Base-by-base conservation (phyloP, 805 yeast species). In the Torulaspora franciscae region DNA sequence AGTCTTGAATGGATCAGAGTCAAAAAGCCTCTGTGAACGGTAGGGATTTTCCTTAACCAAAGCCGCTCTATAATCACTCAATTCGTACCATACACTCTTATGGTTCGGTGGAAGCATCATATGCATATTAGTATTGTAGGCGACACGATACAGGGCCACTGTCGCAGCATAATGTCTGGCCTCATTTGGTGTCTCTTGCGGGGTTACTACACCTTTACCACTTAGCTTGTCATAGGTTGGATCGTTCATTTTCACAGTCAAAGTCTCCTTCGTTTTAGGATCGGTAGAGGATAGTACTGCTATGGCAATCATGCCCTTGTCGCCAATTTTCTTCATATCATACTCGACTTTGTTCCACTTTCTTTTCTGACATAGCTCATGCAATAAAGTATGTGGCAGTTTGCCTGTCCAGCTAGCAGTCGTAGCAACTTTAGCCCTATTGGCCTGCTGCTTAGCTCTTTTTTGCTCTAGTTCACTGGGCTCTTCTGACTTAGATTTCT, bases 371-470 rank as follows among this genome's bases (percentile, higher is more conserved):
- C 93, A 85, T 51, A 81, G 83, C 58, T 91, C 99, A 57, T 87
- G 87, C 4, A 91, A 73, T 13, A 91, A 65, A 0, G 93, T 81
- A 2, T 85, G 88, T 0, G 99, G 98, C 11, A 91, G 70, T 57
- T 91, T 91, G 1, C 99, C 99, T 0, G 96, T 89, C 96, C 96
- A 89, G 24, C 91, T 87, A 36, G 81, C 69, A 29, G 83, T 76
- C 11, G 84, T 81, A 0, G 85, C 75, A 0, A 81, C 84, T n/a
- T 73, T 65, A 24, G 75, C 62, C 52, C 80, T 59, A 50, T 68
- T 49, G 42, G 57, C 63, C 32, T 60, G 64, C 38, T 65, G 69
- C 43, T 58, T 54, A 13, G 58, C 46, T 27, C 43, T 57, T 29
- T 42, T 49, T n/a, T 43, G 55, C 11, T 47, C 57, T 2, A 39